These are phyloP conservation scores for Clathrospora elynae DNA, from an alignment of 2,329 filamentous ascomycete genomes.

Conservation along the genomic window DNA sequence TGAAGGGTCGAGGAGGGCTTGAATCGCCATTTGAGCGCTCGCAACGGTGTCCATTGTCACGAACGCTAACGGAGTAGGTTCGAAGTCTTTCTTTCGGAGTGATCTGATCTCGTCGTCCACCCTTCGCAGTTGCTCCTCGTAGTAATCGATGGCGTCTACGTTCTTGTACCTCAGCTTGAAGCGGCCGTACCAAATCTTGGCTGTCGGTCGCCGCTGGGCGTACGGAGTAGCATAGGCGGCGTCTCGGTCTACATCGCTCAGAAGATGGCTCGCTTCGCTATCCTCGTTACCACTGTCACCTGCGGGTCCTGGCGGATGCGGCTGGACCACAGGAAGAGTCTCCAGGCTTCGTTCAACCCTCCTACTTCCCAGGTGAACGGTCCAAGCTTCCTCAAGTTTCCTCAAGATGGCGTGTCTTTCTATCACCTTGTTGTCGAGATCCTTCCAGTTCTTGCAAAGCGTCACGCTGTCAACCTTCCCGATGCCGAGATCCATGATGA, in stretches of 20 bases:
- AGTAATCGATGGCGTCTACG: constrained; percentile 93
- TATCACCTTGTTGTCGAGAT: constrained; percentile 75
- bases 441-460: constrained; percentile 83
- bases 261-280: constrained; percentile 64
- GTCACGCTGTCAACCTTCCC: constrained; percentile 88
- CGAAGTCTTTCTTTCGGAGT: constrained; percentile 76
- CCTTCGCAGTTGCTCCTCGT: constrained; percentile 79
- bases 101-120: constrained; percentile 75
- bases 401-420: constrained; percentile 68
- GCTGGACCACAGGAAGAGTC: constrained; percentile 58
- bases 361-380: constrained; percentile 69
- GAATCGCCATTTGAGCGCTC: constrained; percentile 90
- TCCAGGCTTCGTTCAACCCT: constrained; percentile 56
- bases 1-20: constrained; percentile 88
- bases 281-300: constrained; percentile 44
- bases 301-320: constrained; percentile 45
- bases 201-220: constrained; percentile 63
- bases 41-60: constrained; percentile 97
- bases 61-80: constrained; percentile 83
- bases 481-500: constrained; percentile 86
- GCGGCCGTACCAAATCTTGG: constrained; percentile 78
- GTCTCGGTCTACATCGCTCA: constrained; percentile 55
- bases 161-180: constrained; percentile 72
- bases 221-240: constrained; percentile 52
- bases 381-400: constrained; percentile 83